phyloP scores from a whole-genome alignment of 2,329 filamentous ascomycete genomes.

The Neocucurbitaria cava region DNA sequence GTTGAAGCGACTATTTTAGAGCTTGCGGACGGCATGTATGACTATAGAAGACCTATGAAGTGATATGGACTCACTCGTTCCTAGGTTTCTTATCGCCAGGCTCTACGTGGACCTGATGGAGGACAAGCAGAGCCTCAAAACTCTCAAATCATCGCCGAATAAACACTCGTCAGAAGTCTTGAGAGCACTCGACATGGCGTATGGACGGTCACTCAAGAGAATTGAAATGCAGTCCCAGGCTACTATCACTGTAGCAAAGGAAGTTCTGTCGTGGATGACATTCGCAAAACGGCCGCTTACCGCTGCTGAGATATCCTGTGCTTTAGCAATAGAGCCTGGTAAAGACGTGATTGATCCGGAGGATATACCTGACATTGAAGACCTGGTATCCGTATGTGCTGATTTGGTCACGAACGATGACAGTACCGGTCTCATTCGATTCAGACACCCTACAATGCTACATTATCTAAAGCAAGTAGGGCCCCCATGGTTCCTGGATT shows the following conservation, averaged over 20 bases:
- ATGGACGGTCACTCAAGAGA: slow-evolving; percentile 25
- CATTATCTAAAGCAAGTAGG: slow-evolving; percentile 34
- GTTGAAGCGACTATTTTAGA: no score
- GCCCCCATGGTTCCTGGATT: slow-evolving; percentile 33
- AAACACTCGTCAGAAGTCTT: background rate
- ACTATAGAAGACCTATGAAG: background rate
- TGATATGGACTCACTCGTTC: background rate
- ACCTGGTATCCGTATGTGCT: slow-evolving; percentile 30
- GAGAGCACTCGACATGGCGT: slow-evolving; percentile 11
- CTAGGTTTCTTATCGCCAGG: slow-evolving; percentile 8
- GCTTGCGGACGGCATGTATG: slow-evolving; percentile 34
- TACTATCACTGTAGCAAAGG: slow-evolving; percentile 45
- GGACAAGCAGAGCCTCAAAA: background rate
- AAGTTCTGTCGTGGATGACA: slow-evolving; percentile 20
- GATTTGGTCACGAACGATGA: slow-evolving; percentile 23
- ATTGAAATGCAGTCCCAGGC: slow-evolving; percentile 49
- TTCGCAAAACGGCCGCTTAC: slow-evolving; percentile 22
- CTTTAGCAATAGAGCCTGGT: slow-evolving; percentile 15
- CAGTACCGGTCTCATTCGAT: slow-evolving; percentile 30
- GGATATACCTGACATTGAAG: slow-evolving; percentile 15
- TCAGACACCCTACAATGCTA: slow-evolving; percentile 37
- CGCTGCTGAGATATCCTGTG: slow-evolving; percentile 18
- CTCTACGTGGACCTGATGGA: slow-evolving; percentile 2
- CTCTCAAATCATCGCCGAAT: background rate
- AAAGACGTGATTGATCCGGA: slow-evolving; percentile 11